A percentile compares a stretch with the other conserved stretches of the same genome.
These are phyloP conservation scores for Apostasia ramifera DNA, from an alignment of 106 monocot genomes.

Conservation along the genomic window DNA sequence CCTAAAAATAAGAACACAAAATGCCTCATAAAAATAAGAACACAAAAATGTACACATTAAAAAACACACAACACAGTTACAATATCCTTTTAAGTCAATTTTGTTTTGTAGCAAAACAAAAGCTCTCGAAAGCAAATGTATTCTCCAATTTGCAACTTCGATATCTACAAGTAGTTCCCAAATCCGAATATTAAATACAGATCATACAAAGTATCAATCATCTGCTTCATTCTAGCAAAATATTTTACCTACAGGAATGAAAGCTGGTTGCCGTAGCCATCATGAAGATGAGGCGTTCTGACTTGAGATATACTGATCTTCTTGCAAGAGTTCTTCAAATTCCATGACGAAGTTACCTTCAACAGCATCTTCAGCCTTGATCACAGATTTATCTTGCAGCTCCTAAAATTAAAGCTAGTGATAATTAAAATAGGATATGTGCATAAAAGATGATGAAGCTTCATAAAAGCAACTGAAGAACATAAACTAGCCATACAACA, in stretches of 20 bases:
- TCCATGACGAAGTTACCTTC: constrained; percentile 60
- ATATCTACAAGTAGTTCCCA: neutral
- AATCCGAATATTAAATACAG: neutral
- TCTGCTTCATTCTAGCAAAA: neutral
- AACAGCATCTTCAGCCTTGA: constrained; percentile 29
- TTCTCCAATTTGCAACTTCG: too few species aligned
- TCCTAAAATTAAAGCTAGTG: constrained; percentile 20
- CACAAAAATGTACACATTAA: too few species aligned
- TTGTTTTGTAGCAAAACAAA: too few species aligned
- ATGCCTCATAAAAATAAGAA: too few species aligned
- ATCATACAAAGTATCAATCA: neutral
- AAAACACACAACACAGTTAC: too few species aligned
- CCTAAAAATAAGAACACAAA: too few species aligned
- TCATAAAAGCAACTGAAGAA: neutral
- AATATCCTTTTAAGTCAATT: too few species aligned
- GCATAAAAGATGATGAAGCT: neutral
- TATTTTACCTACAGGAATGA: neutral
- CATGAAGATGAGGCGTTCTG: constrained; percentile 9
- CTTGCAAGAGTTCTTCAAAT: constrained; percentile 50
- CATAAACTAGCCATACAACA: neutral
- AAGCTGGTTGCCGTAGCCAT: neutral
- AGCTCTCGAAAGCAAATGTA: too few species aligned
- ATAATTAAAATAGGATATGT: neutral
- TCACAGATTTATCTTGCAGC: constrained; percentile 29
- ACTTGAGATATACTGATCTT: constrained; percentile 24